Evolutionary conservation across 2,329 filamentous ascomycete genomes (phyloP), one percentile per base, ranked within the genome.

Genomic region (Emericellopsis cladophorae): DNA sequence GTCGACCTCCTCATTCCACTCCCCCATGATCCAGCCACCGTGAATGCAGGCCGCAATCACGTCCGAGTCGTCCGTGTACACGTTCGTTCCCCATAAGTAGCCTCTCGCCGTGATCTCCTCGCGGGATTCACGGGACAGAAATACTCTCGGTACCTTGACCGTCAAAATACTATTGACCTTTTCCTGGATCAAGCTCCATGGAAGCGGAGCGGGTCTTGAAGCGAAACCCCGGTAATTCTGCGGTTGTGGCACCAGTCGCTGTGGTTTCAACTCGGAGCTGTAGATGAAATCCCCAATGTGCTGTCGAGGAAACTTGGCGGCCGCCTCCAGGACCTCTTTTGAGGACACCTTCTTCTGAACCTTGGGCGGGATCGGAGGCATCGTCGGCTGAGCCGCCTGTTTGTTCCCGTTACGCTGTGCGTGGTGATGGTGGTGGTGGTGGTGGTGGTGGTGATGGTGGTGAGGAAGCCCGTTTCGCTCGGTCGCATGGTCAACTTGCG

Each of bases 41-140:
- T 98, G 92, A 36, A 98, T 90, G 44, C 89, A 90, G 2, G 90
- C 89, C 0, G 88, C 90, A 21, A 98, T 74, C 1, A 92, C 79
- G 54, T 98, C 92, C 0, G 88, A 95, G 59, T 98, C 92, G 51
- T 98, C 92, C 0, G 88, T 94, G 56, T 96, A 96, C 7, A 98
- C 74, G 31, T 93, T 89, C 0, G 87, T 92, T 1, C 92, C 92
- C 89, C 90, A 98, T 0, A 98, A 59, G 7, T 85, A 84, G 16
- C 83, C 75, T 29, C 86, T 76, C 7, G 77, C 66, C 10, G 88
- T 93, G 40, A 96, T 89, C 49, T 93, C 85, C 55, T 92, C 84
- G 24, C 90, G 74, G 21, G 84, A 76, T 7, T 70, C 62, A 1
- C 76, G 60, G 8, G 75, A 76, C 7, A 98, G 67, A 51, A 92